These are phyloP conservation scores for Silene coronaria DNA, from an alignment of 179 eudicot species.

Conservation along the genomic window DNA sequence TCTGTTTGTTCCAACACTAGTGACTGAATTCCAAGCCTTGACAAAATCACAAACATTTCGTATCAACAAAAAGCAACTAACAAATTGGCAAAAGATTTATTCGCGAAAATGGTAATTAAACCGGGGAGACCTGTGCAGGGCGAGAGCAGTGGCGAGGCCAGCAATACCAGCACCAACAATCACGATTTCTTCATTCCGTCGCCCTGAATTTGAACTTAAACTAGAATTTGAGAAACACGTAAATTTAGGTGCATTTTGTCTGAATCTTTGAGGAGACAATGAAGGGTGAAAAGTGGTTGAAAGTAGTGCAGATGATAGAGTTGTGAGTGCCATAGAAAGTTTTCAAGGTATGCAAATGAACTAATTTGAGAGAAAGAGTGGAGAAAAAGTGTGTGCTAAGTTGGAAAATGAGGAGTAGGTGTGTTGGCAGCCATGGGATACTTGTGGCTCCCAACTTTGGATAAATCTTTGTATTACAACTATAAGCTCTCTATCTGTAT, in stretches of 20 bases:
- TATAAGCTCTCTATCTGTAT: no score
- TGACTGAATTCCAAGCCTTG: constrained; percentile 63
- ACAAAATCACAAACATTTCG: background rate
- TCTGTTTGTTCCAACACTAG: constrained; percentile 76
- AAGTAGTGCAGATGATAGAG: constrained; percentile 9
- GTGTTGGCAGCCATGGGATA: background rate
- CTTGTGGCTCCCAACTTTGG: background rate
- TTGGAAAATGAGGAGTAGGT: background rate
- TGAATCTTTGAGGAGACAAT: constrained; percentile 5
- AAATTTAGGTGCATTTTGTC: constrained; percentile 9
- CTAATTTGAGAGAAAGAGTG: background rate
- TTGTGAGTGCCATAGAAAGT: constrained; percentile 14
- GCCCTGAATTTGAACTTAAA: constrained; percentile 1
- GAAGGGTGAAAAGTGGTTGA: constrained; percentile 3
- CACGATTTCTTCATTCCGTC: constrained; percentile 57
- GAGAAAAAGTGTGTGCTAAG: no score
- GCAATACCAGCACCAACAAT: constrained; percentile 90
- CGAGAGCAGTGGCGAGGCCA: constrained; percentile 85
- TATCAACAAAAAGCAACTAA: background rate
- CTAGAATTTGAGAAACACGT: constrained; percentile 17
- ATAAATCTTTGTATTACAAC: no score
- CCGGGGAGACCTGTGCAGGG: constrained; percentile 58
- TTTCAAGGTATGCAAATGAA: background rate
- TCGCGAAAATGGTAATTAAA: background rate
- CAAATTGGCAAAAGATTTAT: no score